Conservation (phyloP, 169 alveolate species). For the Cryptosporidium viatorum region DNA sequence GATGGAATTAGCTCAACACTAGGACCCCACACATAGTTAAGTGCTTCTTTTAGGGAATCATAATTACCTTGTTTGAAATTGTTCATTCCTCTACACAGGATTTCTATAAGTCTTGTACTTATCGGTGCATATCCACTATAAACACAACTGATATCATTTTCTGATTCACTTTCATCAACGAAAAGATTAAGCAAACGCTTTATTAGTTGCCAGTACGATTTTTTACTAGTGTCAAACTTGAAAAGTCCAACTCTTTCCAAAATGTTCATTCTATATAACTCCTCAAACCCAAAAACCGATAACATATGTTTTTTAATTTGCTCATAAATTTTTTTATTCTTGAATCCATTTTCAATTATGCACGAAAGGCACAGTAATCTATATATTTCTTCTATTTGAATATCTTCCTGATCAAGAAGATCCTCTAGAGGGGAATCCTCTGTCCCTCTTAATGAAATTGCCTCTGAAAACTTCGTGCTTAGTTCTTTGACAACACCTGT, state of each 20-base stretch:
- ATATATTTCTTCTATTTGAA: conserved; percentile 76
- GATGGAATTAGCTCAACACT: conserved; percentile 38
- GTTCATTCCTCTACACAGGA: conserved; percentile 2
- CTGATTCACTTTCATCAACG: conserved; percentile 76
- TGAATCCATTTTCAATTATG: conserved; percentile 77
- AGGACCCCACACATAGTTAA: conserved; percentile 72
- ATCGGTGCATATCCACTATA: conserved; percentile 83
- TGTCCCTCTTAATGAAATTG: conserved; percentile 29
- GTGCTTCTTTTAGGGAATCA: conserved; percentile 29
- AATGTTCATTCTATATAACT: conserved; percentile 72
- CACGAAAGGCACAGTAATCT: conserved; percentile 80
- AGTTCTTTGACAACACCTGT: conserved; percentile 38
- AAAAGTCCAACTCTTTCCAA: conserved; percentile 80
- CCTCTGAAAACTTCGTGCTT: conserved; percentile 40
- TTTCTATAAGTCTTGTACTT: conserved; percentile 52
- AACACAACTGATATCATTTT: conserved; percentile 78
- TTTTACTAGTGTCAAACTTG: conserved; percentile 27
- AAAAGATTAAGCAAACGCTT: conserved; percentile 69
- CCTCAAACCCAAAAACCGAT: conserved; percentile 76
- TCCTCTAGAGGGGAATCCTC: conserved; percentile 54
- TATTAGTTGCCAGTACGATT: conserved; percentile 58
- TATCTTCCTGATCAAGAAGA: conserved; percentile 76
- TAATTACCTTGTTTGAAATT: background rate
- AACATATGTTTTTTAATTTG: conserved; percentile 65
- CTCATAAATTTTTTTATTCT: conserved; percentile 65